Percentiles rank a stretch among this genome's conserved stretches.
phyloP scores from a whole-genome alignment of 164 flowering plant species.

The Pachysandra terminalis region DNA sequence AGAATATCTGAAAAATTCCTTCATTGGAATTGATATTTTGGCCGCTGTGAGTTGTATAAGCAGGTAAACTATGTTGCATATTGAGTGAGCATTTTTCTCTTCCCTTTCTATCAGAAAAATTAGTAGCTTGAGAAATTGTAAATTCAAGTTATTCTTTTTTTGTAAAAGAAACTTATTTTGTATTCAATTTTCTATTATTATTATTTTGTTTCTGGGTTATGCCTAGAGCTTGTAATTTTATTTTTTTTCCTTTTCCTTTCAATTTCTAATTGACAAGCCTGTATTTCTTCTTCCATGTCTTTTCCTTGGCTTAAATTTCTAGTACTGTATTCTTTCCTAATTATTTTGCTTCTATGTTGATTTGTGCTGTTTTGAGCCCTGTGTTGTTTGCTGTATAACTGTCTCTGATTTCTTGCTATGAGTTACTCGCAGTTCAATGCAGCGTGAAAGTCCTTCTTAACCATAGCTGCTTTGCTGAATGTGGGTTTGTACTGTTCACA shows the following conservation, averaged over 20 bases:
- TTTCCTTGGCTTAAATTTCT: no score
- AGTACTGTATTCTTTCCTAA: background rate
- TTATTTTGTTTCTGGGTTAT: background rate
- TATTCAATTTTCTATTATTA: background rate
- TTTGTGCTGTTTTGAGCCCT: background rate
- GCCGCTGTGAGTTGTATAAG: constrained; percentile 13
- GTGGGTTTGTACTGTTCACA: background rate
- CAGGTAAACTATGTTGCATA: constrained; percentile 5
- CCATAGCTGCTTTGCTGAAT: background rate
- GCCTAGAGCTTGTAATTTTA: background rate
- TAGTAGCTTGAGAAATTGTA: constrained; percentile 14
- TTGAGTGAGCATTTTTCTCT: constrained; percentile 11
- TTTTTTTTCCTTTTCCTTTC: no score
- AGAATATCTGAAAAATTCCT: constrained; percentile 15
- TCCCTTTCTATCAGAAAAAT: background rate
- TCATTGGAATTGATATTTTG: constrained; percentile 18
- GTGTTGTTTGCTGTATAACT: background rate
- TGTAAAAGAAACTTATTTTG: constrained; percentile 12
- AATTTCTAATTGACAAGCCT: no score
- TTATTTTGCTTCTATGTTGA: background rate
- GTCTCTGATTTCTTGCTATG: background rate
- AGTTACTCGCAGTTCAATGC: background rate
- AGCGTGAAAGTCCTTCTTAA: background rate
- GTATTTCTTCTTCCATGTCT: no score
- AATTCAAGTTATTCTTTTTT: constrained; percentile 13